Evolutionary conservation across 805 yeast species (phyloP).

Genomic region (Wickerhamiella occidentalis): DNA sequence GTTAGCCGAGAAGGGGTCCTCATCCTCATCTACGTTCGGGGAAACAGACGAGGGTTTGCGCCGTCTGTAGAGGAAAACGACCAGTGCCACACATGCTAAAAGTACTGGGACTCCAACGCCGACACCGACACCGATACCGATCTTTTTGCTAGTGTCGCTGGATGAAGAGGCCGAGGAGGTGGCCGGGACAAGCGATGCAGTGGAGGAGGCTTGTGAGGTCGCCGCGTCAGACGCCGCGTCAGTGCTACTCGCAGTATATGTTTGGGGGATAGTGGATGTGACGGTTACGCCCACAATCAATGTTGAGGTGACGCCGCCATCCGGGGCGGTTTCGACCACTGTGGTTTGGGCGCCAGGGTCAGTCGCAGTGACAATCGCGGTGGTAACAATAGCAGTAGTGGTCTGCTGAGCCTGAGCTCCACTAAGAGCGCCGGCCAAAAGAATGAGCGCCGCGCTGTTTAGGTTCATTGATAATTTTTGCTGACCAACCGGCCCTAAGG

Average conservation of each 20-base stretch:
- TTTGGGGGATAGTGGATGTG: constrained; percentile 1
- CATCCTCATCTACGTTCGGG: constrained; percentile 21
- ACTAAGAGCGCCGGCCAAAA: not conserved
- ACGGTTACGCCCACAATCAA: constrained; percentile 3
- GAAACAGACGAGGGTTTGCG: constrained; percentile 15
- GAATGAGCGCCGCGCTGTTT: constrained; percentile 3
- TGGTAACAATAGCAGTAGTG: not conserved
- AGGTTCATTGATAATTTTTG: constrained; percentile 1
- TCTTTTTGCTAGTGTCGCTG: constrained; percentile 27
- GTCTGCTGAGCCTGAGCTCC: not conserved
- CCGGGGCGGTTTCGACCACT: not conserved
- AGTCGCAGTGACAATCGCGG: not conserved
- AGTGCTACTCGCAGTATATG: not conserved
- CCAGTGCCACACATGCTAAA: constrained; percentile 26
- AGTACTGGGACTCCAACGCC: constrained; percentile 61
- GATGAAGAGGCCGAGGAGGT: not conserved
- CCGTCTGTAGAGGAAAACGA: constrained; percentile 14
- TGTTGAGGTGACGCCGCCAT: constrained; percentile 4
- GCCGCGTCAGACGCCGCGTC: not conserved
- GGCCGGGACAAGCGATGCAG: constrained; percentile 6
- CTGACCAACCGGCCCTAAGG: not conserved
- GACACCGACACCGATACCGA: constrained; percentile 57
- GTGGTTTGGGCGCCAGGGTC: not conserved
- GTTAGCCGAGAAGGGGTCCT: constrained; percentile 28
- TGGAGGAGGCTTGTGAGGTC: not conserved